Conservation (phyloP, 176 grass and related monocot species). For the Juncus effusus region DNA sequence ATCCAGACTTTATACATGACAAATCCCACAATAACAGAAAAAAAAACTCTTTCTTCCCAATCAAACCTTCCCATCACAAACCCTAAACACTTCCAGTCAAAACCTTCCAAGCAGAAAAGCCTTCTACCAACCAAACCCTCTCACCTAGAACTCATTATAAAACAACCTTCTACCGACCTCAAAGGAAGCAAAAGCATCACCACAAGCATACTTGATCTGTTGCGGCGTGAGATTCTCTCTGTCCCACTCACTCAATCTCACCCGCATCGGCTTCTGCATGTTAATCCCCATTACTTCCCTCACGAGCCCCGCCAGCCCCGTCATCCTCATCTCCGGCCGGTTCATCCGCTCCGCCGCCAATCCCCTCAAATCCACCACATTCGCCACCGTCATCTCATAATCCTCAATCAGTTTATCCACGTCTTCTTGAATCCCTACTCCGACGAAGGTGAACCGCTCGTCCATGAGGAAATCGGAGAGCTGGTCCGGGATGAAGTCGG, state of each 20-base stretch:
- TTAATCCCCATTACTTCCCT: slow-evolving; percentile 21
- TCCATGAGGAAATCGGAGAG: slow-evolving; percentile 31
- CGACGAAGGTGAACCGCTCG: slow-evolving; percentile 35
- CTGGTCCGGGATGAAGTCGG: slow-evolving; percentile 18
- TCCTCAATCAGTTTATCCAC: slow-evolving; percentile 27
- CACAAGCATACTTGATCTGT: slow-evolving; percentile 52
- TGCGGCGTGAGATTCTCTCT: not conserved
- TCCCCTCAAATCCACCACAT: slow-evolving; percentile 31
- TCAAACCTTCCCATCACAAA: too few species aligned
- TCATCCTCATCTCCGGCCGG: slow-evolving; percentile 17
- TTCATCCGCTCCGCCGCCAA: slow-evolving; percentile 25
- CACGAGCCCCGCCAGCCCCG: slow-evolving; percentile 35
- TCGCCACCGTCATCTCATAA: slow-evolving; percentile 11
- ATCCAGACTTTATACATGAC: too few species aligned
- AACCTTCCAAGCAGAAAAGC: too few species aligned
- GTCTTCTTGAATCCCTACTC: slow-evolving; percentile 38
- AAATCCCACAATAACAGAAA: too few species aligned
- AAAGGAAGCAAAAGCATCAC: slow-evolving; percentile 48
- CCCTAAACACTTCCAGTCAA: too few species aligned
- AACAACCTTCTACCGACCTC: slow-evolving; percentile 45
- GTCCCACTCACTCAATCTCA: slow-evolving; percentile 46
- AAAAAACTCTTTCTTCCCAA: too few species aligned
- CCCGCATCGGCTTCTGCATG: slow-evolving; percentile 26
- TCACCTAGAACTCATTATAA: not conserved
- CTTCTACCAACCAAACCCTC: slow-evolving; percentile 5